phyloP scores from a whole-genome alignment of 2,329 filamentous ascomycete species.

The Teratosphaeria nubilosa region DNA sequence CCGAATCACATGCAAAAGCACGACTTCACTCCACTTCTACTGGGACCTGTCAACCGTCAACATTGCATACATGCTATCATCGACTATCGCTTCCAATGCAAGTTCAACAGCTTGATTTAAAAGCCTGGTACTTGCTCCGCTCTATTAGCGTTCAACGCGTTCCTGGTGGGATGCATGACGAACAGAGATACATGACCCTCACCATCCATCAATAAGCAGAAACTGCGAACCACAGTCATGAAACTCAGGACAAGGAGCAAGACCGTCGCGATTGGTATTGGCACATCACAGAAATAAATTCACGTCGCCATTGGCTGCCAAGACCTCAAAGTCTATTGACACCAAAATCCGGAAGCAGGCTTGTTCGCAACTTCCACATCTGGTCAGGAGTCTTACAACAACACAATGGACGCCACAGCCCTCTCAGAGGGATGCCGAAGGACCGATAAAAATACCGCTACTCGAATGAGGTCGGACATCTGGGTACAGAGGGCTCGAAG shows the following conservation, averaged over 20 bases:
- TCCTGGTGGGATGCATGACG: neutral
- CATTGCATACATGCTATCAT: neutral
- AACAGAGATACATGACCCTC: too few relatives aligned
- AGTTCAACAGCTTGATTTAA: too few relatives aligned
- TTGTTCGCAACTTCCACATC: neutral
- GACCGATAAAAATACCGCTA: neutral
- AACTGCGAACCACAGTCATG: neutral
- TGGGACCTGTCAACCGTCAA: neutral
- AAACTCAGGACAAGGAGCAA: neutral
- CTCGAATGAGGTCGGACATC: neutral
- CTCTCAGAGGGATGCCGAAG: neutral
- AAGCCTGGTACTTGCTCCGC: too few relatives aligned
- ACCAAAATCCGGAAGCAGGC: neutral
- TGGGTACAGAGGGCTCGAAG: neutral
- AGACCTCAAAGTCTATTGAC: neutral
- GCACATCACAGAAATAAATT: neutral
- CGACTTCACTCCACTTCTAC: neutral
- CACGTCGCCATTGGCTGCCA: neutral
- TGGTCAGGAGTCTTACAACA: neutral
- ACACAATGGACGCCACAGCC: neutral
- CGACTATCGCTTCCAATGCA: too few relatives aligned
- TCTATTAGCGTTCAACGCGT: neutral
- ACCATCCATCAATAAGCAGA: too few relatives aligned
- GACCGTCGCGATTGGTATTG: neutral
- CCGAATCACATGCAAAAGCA: neutral